Evolutionary conservation across 306 rosid species (phyloP).

Genomic region (Pyrus communis): DNA sequence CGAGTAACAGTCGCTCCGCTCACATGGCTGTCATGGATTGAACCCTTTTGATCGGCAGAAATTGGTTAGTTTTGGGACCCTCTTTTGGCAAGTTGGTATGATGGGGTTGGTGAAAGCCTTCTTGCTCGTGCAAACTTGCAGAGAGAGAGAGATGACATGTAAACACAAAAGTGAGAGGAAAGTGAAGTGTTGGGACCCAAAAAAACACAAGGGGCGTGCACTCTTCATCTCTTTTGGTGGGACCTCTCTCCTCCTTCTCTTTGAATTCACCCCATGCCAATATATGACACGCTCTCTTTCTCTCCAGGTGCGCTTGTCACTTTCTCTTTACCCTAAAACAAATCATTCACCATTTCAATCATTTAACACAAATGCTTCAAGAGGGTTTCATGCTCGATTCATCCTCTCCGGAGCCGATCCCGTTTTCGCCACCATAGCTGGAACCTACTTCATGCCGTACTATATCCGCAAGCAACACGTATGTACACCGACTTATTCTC

Average conservation of each 20-base stretch:
- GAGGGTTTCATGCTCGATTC: background rate
- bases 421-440: background rate
- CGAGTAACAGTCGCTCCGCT: background rate
- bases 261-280: constrained; percentile 17
- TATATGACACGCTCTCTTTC: background rate
- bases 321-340: constrained; percentile 54
- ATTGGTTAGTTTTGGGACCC: background rate
- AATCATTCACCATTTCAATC: constrained; percentile 30
- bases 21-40: background rate
- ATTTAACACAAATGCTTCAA: constrained; percentile 10
- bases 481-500: constrained; percentile 30
- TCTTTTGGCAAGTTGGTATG: constrained; percentile 22
- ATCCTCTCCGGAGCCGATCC: constrained; percentile 5
- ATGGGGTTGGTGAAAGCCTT: constrained; percentile 22
- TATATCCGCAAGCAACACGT: background rate
- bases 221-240: constrained; percentile 9
- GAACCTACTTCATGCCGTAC: background rate
- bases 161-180: constrained; percentile 29
- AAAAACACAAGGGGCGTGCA: constrained; percentile 44
- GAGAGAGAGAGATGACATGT: constrained; percentile 36
- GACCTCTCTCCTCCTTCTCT: background rate
- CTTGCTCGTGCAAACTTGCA: constrained; percentile 35
- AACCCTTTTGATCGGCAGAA: background rate
- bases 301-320: constrained; percentile 34
- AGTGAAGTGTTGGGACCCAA: constrained; percentile 45